Conservation (phyloP, 2,329 filamentous ascomycete genomes). For the Diaporthe capsici region DNA sequence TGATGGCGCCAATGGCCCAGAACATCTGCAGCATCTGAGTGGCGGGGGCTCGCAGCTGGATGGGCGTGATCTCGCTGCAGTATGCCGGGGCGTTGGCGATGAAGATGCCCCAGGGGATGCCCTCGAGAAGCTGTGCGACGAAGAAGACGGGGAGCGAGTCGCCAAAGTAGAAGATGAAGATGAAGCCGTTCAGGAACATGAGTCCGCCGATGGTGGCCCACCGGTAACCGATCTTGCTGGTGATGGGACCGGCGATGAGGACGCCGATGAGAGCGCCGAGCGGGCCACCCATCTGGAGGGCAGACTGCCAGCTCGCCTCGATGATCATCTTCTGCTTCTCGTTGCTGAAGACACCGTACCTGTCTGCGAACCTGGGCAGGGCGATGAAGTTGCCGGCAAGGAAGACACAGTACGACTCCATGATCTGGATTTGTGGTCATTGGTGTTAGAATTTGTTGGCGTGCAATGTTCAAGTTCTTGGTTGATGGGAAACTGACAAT, state of each 20-base stretch:
- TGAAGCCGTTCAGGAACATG: conserved; percentile 70
- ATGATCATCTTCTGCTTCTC: conserved; percentile 55
- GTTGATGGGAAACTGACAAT: conserved; percentile 53
- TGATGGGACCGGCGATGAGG: conserved; percentile 72
- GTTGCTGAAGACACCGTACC: conserved; percentile 60
- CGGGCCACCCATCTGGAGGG: conserved; percentile 68
- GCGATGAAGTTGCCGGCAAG: conserved; percentile 72
- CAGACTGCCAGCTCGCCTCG: conserved; percentile 69
- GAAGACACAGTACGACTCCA: conserved; percentile 76
- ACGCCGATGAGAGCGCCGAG: conserved; percentile 73
- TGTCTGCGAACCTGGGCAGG: conserved; percentile 58
- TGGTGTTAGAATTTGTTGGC: conserved; percentile 20
- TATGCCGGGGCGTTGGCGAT: conserved; percentile 76
- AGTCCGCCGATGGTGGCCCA: conserved; percentile 69
- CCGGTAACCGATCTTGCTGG: conserved; percentile 71
- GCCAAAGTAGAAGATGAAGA: conserved; percentile 66
- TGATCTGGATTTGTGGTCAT: conserved; percentile 61
- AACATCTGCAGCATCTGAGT: conserved; percentile 77
- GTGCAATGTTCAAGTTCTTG: no score
- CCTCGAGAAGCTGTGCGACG: conserved; percentile 70
- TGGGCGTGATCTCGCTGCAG: conserved; percentile 72
- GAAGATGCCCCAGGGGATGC: conserved; percentile 76
- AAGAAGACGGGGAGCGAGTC: conserved; percentile 61
- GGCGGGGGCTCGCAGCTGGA: conserved; percentile 68
- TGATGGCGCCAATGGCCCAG: conserved; percentile 74